Evolutionary conservation across 2,329 filamentous ascomycete species (phyloP).

Genomic region (Arthrobotrys iridis): DNA sequence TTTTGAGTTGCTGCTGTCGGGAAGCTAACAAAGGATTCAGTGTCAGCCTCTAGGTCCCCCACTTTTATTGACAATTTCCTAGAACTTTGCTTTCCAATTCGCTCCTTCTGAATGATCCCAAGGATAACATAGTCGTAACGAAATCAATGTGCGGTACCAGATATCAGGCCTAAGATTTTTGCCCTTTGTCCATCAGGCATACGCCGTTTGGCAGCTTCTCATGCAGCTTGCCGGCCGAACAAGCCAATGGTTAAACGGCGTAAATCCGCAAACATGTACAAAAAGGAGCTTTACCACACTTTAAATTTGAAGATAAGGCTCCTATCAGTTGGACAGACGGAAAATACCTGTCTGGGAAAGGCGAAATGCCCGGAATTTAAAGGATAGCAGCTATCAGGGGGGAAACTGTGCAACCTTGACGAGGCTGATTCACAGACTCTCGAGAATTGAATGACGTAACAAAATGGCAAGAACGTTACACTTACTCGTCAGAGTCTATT

Average conservation of each 20-base stretch:
- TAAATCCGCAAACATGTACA: no score
- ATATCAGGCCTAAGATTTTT: constrained; percentile 7
- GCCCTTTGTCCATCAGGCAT: constrained; percentile 13
- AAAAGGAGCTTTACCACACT: constrained; percentile 8
- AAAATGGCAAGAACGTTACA: background rate
- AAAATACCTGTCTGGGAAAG: constrained; percentile 18
- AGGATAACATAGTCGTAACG: background rate
- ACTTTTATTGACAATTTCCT: background rate
- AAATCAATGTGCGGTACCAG: background rate
- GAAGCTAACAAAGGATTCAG: constrained; percentile 38
- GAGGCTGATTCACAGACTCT: constrained; percentile 6
- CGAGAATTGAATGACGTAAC: background rate
- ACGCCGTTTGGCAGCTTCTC: constrained; percentile 10
- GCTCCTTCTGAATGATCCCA: background rate
- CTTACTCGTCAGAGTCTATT: constrained; percentile 40
- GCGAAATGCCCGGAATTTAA: background rate
- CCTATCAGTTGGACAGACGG: background rate
- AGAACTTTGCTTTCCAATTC: background rate
- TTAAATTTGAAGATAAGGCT: no score
- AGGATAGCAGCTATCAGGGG: background rate
- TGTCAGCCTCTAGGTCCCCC: constrained; percentile 10
- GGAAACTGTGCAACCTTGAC: background rate
- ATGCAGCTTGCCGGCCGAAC: constrained; percentile 35
- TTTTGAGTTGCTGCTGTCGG: constrained; percentile 41
- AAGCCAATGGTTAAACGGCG: constrained; percentile 22